Evolutionary conservation across 2,329 filamentous ascomycete species (phyloP), one percentile per base, ranked within the genome.

Genomic region (Eurotiales sp.): DNA sequence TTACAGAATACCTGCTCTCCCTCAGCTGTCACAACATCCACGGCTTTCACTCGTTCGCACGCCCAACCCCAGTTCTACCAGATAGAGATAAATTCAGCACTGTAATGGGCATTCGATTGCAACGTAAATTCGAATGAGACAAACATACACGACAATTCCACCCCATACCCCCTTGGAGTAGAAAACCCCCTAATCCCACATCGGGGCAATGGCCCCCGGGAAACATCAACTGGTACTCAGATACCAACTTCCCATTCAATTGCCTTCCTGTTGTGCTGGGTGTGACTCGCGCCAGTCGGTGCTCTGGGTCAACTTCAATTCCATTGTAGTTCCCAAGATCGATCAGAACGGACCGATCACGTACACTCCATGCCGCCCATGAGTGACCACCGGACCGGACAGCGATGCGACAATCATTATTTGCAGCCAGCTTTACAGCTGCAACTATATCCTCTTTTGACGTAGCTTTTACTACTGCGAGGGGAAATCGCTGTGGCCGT

Each of bases 1-100:
- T 56, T 48, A 10, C 50, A 47, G 4, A 36, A 27, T 50, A 66
- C 59, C 8, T 15, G 23, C 27, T 43, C 40, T 1, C 66, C 75
- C 6, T 71, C 63, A 2, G 74, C 73, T 1, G 72, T 74, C 7
- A 78, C 74, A 2, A 75, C 72, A 51, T 78, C 75, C 11, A 78
- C 55, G 10, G 64, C 72, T 3, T 68, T 50, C 6, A 78, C 61
- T 8, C 30, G 39, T 22, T 78, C 71, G 48, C 77, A 80, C 2
- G 77, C 75, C 72, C 75, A 79, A 1, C 78, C 77, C 44, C 44
- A 49, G 4, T 36, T 48, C 53, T 55, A 12, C 4, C 29, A 43
- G 1, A 23, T 43, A 6, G 12, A 43, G 8, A 27, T 43, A n/a
- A n/a, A n/a, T n/a, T n/a, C n/a, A 43, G 40, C 8, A 17, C 12